A percentile compares a stretch with the other conserved stretches of the same genome.
These are phyloP conservation scores for Neofusicoccum cordaticola DNA, from an alignment of 2,329 filamentous ascomycete genomes.

Conservation along the genomic window DNA sequence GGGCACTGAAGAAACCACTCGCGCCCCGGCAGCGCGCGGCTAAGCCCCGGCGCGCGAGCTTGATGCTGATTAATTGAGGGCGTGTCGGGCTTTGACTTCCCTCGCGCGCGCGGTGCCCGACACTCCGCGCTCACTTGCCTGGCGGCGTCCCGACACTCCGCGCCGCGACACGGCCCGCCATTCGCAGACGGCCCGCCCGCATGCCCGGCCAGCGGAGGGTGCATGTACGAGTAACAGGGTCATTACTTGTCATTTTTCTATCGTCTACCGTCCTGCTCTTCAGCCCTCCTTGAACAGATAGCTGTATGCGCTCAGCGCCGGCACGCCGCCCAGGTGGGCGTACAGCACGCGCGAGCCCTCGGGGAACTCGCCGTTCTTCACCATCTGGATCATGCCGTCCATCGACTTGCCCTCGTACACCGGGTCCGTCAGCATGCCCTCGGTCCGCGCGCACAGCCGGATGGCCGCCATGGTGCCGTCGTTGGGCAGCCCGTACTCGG, in stretches of 20 bases:
- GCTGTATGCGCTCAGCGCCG: conserved; percentile 66
- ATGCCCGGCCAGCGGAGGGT: no score
- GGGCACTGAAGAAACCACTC: neutral
- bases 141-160: no score
- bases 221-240: neutral
- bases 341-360: conserved; percentile 65
- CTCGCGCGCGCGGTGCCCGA: neutral
- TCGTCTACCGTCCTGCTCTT: neutral
- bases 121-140: neutral
- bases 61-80: neutral
- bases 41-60: neutral
- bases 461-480: conserved; percentile 66
- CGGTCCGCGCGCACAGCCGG: conserved; percentile 63
- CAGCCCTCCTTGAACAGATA: conserved; percentile 16
- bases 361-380: conserved; percentile 60
- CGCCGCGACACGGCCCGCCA: no score
- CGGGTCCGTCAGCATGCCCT: conserved; percentile 72
- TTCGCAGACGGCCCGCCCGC: no score
- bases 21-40: neutral
- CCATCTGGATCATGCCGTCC: conserved; percentile 68
- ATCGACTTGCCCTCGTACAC: conserved; percentile 76
- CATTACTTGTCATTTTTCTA: neutral
- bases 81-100: neutral
- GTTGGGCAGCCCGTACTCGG: conserved; percentile 66
- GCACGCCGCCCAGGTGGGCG: conserved; percentile 68